Evolutionary conservation across 2,329 filamentous ascomycete genomes (phyloP), one percentile per base, ranked within the genome.

Genomic region (Pseudofabraea citricarpa): DNA sequence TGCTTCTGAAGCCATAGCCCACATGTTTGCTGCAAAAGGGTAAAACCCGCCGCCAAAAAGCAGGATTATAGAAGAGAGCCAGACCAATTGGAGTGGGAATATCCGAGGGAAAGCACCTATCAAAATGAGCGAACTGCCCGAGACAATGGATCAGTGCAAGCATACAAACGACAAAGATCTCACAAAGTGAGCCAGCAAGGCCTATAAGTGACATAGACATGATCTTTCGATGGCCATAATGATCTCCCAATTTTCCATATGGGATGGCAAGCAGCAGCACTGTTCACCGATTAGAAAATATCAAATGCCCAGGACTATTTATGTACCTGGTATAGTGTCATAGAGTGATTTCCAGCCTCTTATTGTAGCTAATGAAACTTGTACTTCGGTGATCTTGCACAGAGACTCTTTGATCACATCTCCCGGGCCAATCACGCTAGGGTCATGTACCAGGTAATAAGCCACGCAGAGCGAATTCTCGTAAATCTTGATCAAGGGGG

Each of bases 261-360:
- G 58, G 58, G 15, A 61, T 53, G 3, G 57, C 57, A 20, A 60
- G 53, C 20, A 61, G 50, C 6, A 61, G 41, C 12, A 61, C 58
- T 60, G 32, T 8, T 46, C 22, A 49, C 36, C 15, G 2, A 16
- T 13, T 23, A 37, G 9, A 9, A 20, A 7, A 4, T n/a, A 6
- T n/a, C 13, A 7, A 29, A n/a, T 27, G 19, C 40, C 6, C n/a
- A n/a, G 5, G 15, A 18, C 16, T 2, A 8, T 16, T 18, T 20
- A n/a, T 31, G 16, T 46, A 59, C 56, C 57, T 39, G 57, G 54
- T 32, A 60, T 44, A 21, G 55, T 55, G 51, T 60, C 56, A 42
- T 56, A 59, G 27, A 45, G 49, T 13, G 50, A 52, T 32, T 61
- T 61, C 58, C 58, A 61, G 1, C 58, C 57, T 46, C 58, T 48